These are phyloP conservation scores for Wickerhamiella qilinensis DNA, from an alignment of 805 yeast species.

Conservation along the genomic window DNA sequence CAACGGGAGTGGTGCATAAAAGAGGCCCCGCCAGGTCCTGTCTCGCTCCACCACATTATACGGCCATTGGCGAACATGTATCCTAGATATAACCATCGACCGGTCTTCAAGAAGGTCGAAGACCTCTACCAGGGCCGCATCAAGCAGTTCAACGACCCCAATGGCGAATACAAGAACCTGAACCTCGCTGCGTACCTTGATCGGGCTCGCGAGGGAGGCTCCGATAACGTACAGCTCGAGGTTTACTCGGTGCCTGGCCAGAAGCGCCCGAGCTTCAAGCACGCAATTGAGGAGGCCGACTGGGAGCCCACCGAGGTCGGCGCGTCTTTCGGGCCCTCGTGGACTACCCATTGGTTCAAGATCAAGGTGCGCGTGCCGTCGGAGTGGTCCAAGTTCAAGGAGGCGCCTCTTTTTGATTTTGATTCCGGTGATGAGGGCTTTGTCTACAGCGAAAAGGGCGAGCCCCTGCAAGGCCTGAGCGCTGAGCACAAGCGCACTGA, in stretches of 20 bases:
- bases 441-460: constrained; percentile 49
- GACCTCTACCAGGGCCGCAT: constrained; percentile 55
- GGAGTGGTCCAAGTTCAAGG: constrained; percentile 37
- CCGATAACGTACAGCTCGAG: constrained; percentile 35
- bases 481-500: constrained; percentile 62
- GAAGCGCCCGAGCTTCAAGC: constrained; percentile 45
- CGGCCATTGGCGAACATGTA: constrained; percentile 17
- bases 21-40: no score
- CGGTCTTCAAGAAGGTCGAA: constrained; percentile 64
- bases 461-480: constrained; percentile 69
- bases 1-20: no score
- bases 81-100: constrained; percentile 31
- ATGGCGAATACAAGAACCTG: constrained; percentile 58
- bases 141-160: constrained; percentile 52
- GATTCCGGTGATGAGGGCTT: constrained; percentile 79
- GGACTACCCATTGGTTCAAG: constrained; percentile 94
- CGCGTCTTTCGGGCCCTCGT: constrained; percentile 77
- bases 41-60: no score
- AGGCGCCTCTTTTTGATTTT: constrained; percentile 57
- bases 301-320: constrained; percentile 35
- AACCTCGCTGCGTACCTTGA: constrained; percentile 76
- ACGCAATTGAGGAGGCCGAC: constrained; percentile 38
- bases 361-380: constrained; percentile 48
- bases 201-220: constrained; percentile 33
- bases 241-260: constrained; percentile 64